Evolutionary conservation across 1,284 basidiomycete genomes (phyloP).

Genomic region (Ustilago lituana): DNA sequence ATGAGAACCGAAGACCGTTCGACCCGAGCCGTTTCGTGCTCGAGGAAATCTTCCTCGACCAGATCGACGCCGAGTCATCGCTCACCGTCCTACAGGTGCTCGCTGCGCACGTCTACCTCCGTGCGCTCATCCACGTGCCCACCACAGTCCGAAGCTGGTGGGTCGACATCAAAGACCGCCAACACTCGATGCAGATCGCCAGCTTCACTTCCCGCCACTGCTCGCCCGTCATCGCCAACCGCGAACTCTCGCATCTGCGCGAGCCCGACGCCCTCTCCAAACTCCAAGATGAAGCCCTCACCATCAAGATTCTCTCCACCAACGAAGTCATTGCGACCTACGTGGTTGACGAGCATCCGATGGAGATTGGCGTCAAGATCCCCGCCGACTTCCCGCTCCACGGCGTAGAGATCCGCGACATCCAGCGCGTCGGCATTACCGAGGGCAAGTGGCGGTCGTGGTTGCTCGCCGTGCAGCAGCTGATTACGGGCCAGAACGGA

Average conservation of each 20-base stretch:
- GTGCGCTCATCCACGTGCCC: slow-evolving; percentile 59
- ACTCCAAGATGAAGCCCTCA: slow-evolving; percentile 82
- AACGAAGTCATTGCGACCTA: slow-evolving; percentile 73
- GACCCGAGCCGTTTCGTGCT: slow-evolving; percentile 84
- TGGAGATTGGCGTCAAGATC: slow-evolving; percentile 88
- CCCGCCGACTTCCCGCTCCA: slow-evolving; percentile 91
- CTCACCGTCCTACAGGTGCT: slow-evolving; percentile 74
- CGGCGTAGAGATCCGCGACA: slow-evolving; percentile 85
- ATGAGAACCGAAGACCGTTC: slow-evolving; percentile 69
- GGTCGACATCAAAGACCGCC: slow-evolving; percentile 85
- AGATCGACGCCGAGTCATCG: slow-evolving; percentile 52
- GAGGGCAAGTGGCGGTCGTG: slow-evolving; percentile 93
- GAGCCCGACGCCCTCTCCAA: slow-evolving; percentile 74
- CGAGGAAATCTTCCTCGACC: slow-evolving; percentile 83
- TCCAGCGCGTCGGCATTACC: slow-evolving; percentile 80
- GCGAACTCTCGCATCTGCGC: slow-evolving; percentile 82
- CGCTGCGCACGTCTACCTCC: slow-evolving; percentile 81
- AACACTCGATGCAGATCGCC: slow-evolving; percentile 79
- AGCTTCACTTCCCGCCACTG: slow-evolving; percentile 86
- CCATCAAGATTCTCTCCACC: slow-evolving; percentile 76
- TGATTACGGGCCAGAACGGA: slow-evolving; percentile 84
- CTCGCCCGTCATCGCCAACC: slow-evolving; percentile 85
- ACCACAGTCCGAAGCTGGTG: slow-evolving; percentile 77
- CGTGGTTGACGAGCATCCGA: slow-evolving; percentile 89
- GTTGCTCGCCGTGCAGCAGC: slow-evolving; percentile 91